Conservation (phyloP, 805 yeast species). For the Ogataea allantospora region DNA sequence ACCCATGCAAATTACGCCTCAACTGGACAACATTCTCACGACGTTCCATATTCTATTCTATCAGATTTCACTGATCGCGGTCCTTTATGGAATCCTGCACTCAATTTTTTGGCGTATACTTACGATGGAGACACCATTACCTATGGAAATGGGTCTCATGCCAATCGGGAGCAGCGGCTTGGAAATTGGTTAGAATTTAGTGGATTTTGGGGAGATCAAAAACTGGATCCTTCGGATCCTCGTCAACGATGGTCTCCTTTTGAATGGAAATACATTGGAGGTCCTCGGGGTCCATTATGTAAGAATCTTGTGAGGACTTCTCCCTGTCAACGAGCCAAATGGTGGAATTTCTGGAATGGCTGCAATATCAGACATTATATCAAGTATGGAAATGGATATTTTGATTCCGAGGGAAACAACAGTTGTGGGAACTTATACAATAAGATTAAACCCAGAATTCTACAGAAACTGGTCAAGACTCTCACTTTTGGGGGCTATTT, state of each 20-base stretch:
- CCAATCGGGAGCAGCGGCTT: slow-evolving; percentile 51
- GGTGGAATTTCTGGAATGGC: slow-evolving; percentile 89
- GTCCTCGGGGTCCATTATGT: slow-evolving; percentile 86
- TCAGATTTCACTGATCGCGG: slow-evolving; percentile 95
- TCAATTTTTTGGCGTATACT: slow-evolving; percentile 78
- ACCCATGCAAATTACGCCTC: slow-evolving; percentile 96
- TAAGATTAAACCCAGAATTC: slow-evolving; percentile 17
- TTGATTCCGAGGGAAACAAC: slow-evolving; percentile 79
- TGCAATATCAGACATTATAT: slow-evolving; percentile 76
- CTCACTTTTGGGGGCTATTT: slow-evolving; percentile 46
- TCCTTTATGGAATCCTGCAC: slow-evolving; percentile 89
- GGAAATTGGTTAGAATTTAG: slow-evolving; percentile 76
- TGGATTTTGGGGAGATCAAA: slow-evolving; percentile 92
- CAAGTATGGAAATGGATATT: slow-evolving; percentile 76
- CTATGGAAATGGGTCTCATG: slow-evolving; percentile 46
- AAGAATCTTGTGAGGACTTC: slow-evolving; percentile 69
- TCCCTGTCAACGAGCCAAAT: slow-evolving; percentile 81
- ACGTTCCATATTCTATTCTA: slow-evolving; percentile 85
- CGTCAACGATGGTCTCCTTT: slow-evolving; percentile 86
- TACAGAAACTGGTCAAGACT: slow-evolving; percentile 35
- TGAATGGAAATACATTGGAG: slow-evolving; percentile 88
- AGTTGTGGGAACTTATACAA: slow-evolving; percentile 59
- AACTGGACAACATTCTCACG: slow-evolving; percentile 96
- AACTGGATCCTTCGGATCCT: slow-evolving; percentile 62
- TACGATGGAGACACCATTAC: slow-evolving; percentile 57